Percentiles rank a stretch among this genome's conserved stretches.
Conservation (phyloP, 2,329 filamentous ascomycete species). For the Phaeosphaeriaceae sp. region DNA sequence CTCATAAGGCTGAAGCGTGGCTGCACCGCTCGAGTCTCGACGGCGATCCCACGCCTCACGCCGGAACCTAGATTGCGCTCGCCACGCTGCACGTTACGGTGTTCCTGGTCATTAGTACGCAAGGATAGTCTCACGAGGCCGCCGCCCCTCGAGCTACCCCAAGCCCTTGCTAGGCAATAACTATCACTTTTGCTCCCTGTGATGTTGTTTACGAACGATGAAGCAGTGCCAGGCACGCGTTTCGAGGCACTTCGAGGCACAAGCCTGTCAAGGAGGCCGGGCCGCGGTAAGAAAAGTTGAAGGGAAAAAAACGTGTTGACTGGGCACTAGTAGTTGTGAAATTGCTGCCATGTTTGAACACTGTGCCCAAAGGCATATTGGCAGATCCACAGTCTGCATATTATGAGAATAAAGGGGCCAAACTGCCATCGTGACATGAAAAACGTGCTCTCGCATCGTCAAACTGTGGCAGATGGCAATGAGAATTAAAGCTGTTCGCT, state of each 20-base stretch:
- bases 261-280: constrained; percentile 35
- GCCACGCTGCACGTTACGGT: constrained; percentile 21
- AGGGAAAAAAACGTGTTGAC: constrained; percentile 26
- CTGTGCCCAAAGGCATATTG: constrained; percentile 23
- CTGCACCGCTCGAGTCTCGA: constrained; percentile 30
- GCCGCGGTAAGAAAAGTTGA: constrained; percentile 30
- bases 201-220: constrained; percentile 12
- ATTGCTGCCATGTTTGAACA: too few species aligned
- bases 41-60: constrained; percentile 25
- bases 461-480: constrained; percentile 26
- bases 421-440: constrained; percentile 29
- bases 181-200: constrained; percentile 9
- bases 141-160: constrained; percentile 15
- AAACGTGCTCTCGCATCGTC: constrained; percentile 10
- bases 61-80: constrained; percentile 19
- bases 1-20: constrained; percentile 41
- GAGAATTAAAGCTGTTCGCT: constrained; percentile 14
- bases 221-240: constrained; percentile 30
- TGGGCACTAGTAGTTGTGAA: constrained; percentile 4
- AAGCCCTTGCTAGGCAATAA: constrained; percentile 21
- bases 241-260: constrained; percentile 1
- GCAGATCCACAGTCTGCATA: constrained; percentile 12
- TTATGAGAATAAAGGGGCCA: constrained; percentile 24
- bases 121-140: constrained; percentile 28
- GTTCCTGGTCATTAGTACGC: constrained; percentile 16